Percentiles rank a stretch among this genome's conserved stretches.
Evolutionary conservation across 306 rosid species (phyloP).

Genomic region (Sphenostylis stenocarpa): DNA sequence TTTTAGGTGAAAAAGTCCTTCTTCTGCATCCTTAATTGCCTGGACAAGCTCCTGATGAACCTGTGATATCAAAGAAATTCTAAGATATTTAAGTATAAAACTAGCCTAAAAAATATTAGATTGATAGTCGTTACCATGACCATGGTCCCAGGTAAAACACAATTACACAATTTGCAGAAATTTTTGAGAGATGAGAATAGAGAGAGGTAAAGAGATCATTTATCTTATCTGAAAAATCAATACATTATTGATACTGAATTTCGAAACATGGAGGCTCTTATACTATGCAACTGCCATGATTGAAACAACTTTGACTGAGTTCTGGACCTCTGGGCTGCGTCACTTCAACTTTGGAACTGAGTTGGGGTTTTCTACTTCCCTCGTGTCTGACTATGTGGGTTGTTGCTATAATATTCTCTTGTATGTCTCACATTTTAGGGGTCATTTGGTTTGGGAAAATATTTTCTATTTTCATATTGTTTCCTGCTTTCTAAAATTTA

Average conservation of each 20-base stretch:
- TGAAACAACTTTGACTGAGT: neutral
- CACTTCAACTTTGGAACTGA: neutral
- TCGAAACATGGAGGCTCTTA: neutral
- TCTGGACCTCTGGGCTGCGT: neutral
- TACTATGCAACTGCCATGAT: neutral
- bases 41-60: slow-evolving; percentile 80
- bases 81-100: slow-evolving; percentile 16
- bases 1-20: slow-evolving; percentile 82
- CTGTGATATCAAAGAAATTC: slow-evolving; percentile 40
- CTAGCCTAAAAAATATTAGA: slow-evolving; percentile 1
- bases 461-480: neutral
- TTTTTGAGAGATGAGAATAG: neutral
- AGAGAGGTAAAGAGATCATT: neutral
- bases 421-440: neutral
- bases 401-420: neutral
- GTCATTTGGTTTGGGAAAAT: neutral
- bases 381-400: neutral
- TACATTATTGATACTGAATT: neutral
- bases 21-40: slow-evolving; percentile 89
- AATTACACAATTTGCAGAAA: neutral
- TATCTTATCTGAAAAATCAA: neutral
- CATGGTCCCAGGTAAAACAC: neutral
- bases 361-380: neutral
- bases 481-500: neutral
- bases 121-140: neutral